Conservation (phyloP, 2,329 filamentous ascomycete genomes). For the Cyphellophora attinorum region DNA sequence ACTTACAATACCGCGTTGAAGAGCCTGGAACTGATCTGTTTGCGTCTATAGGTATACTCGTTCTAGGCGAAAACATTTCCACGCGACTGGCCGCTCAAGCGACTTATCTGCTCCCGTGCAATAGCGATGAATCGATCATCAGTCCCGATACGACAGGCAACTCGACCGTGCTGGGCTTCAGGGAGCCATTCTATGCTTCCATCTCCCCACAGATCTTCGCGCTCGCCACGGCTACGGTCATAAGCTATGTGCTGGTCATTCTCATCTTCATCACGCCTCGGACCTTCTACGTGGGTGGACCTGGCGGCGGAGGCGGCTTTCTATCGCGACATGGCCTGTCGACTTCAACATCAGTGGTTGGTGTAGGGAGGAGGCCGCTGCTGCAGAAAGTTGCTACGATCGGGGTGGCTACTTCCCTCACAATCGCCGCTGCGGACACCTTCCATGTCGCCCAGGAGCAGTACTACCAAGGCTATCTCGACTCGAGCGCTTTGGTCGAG, state of each 20-base stretch:
- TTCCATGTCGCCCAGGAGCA: conserved; percentile 76
- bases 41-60: conserved; percentile 31
- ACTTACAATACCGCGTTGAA: neutral
- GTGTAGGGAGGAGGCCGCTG: conserved; percentile 86
- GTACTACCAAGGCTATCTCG: conserved; percentile 69
- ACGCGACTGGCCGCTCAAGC: conserved; percentile 39
- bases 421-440: conserved; percentile 85
- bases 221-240: conserved; percentile 79
- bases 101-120: conserved; percentile 41
- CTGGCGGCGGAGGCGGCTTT: conserved; percentile 59
- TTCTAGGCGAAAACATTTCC: conserved; percentile 30
- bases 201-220: conserved; percentile 90
- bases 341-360: conserved; percentile 57
- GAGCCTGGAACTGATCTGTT: too few species aligned
- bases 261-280: conserved; percentile 93
- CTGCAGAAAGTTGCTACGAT: conserved; percentile 66
- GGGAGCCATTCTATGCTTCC: conserved; percentile 87
- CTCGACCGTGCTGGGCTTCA: conserved; percentile 54
- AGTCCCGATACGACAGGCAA: conserved; percentile 23
- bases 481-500: conserved; percentile 64
- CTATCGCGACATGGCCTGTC: conserved; percentile 64
- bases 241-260: conserved; percentile 84
- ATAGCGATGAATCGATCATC: conserved; percentile 24
- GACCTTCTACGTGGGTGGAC: conserved; percentile 77
- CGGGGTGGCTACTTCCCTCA: conserved; percentile 68